phyloP scores from a whole-genome alignment of 2,329 filamentous ascomycete genomes.

The Beauveria pseudobassiana region DNA sequence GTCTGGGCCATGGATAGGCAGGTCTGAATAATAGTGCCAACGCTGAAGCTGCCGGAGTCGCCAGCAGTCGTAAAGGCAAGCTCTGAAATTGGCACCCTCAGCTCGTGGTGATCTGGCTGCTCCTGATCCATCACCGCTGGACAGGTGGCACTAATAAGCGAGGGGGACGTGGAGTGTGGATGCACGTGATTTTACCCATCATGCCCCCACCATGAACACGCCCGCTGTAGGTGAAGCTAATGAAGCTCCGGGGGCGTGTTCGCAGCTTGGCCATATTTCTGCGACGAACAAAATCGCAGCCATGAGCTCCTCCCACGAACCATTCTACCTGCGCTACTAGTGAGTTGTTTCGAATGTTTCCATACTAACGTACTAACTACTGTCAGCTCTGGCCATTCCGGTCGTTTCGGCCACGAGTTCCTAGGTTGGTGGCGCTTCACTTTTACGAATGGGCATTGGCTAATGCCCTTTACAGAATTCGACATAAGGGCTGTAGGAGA shows the following conservation, averaged over 20 bases:
- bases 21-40: conserved; percentile 22
- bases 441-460: not conserved
- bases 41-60: conserved; percentile 22
- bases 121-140: conserved; percentile 23
- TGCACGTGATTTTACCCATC: conserved; percentile 26
- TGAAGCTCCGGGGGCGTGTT: not conserved
- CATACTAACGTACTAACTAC: conserved; percentile 1
- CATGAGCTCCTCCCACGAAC: conserved; percentile 65
- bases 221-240: not conserved
- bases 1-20: conserved; percentile 24
- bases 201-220: conserved; percentile 15
- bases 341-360: conserved; percentile 39
- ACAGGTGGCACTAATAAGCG: conserved; percentile 32
- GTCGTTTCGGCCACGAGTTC: conserved; percentile 96
- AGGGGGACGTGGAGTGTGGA: conserved; percentile 15
- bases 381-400: conserved; percentile 86
- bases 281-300: conserved; percentile 19
- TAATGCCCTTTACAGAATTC: conserved; percentile 59
- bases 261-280: not conserved
- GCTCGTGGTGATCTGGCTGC: conserved; percentile 30
- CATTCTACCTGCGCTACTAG: conserved; percentile 98
- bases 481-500: conserved; percentile 91
- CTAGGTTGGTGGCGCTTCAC: conserved; percentile 52
- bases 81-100: conserved; percentile 21
- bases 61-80: conserved; percentile 21